These are phyloP conservation scores for Rhodamnia argentea DNA, from an alignment of 345 rosid species.

Conservation along the genomic window DNA sequence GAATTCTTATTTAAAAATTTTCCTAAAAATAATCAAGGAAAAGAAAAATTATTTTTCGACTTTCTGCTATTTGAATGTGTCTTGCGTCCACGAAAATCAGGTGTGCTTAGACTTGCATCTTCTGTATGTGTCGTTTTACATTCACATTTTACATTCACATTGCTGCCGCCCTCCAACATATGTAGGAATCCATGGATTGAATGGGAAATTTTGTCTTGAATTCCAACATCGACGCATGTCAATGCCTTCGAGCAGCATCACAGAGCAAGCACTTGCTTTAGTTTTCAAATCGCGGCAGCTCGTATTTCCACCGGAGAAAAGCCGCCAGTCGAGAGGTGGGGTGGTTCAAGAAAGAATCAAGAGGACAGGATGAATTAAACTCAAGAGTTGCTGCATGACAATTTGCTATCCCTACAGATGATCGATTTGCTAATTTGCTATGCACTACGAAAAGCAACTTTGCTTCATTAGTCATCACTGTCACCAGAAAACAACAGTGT, in stretches of 20 bases:
- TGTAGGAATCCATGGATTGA: not conserved
- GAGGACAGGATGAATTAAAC: not conserved
- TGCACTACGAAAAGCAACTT: not conserved
- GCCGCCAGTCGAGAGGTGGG: not conserved
- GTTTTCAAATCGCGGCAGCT: not conserved
- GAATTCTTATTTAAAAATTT: no score
- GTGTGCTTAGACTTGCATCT: not conserved
- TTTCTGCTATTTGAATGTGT: not conserved
- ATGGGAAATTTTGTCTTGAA: not conserved
- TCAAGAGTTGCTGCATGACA: not conserved
- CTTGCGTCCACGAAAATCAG: not conserved
- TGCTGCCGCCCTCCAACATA: not conserved
- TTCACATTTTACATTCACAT: not conserved
- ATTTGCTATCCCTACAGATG: not conserved
- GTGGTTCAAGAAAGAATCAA: not conserved
- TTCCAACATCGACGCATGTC: not conserved
- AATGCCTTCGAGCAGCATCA: not conserved
- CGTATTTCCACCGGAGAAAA: not conserved
- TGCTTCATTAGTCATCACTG: not conserved
- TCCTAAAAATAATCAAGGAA: not conserved
- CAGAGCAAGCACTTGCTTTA: not conserved
- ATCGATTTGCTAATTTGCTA: not conserved
- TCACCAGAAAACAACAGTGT: constrained; percentile 41
- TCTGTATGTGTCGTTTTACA: not conserved
- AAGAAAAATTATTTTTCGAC: not conserved